These are phyloP conservation scores for Didymella keratinophila DNA, from an alignment of 2,329 filamentous ascomycete species.

Conservation along the genomic window DNA sequence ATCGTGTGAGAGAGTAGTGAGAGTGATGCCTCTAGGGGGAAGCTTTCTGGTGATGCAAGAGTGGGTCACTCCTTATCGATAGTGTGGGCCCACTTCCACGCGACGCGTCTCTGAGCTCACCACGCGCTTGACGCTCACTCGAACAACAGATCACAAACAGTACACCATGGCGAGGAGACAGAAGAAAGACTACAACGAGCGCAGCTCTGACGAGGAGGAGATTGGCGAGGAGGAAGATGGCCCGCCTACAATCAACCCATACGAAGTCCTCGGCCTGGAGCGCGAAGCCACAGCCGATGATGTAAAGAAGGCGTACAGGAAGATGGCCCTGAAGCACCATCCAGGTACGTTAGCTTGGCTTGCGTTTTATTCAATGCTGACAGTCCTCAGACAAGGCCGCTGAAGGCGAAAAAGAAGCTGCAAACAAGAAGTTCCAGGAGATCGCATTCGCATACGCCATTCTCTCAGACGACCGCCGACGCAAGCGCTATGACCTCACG, in stretches of 20 bases:
- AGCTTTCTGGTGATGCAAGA: slow-evolving; percentile 15
- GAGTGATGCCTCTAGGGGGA: slow-evolving; percentile 1
- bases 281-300: slow-evolving; percentile 76
- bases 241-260: slow-evolving; percentile 76
- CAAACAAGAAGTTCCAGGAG: slow-evolving; percentile 84
- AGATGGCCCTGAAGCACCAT: slow-evolving; percentile 85
- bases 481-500: slow-evolving; percentile 87
- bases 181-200: slow-evolving; percentile 18
- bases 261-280: slow-evolving; percentile 77
- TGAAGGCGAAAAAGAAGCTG: slow-evolving; percentile 71
- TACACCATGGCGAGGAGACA: slow-evolving; percentile 18
- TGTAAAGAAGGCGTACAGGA: slow-evolving; percentile 90
- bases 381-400: slow-evolving; percentile 73
- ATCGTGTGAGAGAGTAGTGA: slow-evolving; percentile 10
- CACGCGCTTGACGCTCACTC: slow-evolving; percentile 1
- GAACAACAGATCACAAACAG: slow-evolving; percentile 10
- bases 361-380: slow-evolving; percentile 15
- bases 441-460: slow-evolving; percentile 95
- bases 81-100: slow-evolving; percentile 32
- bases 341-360: slow-evolving; percentile 58
- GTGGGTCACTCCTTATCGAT: slow-evolving; percentile 27
- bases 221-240: slow-evolving; percentile 53
- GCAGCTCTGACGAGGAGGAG: slow-evolving; percentile 57
- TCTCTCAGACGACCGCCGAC: slow-evolving; percentile 81
- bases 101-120: slow-evolving; percentile 17